Evolutionary conservation across 352 stramenopile species (phyloP), one percentile per base, ranked within the genome.

Genomic region (Globisporangium nunn): DNA sequence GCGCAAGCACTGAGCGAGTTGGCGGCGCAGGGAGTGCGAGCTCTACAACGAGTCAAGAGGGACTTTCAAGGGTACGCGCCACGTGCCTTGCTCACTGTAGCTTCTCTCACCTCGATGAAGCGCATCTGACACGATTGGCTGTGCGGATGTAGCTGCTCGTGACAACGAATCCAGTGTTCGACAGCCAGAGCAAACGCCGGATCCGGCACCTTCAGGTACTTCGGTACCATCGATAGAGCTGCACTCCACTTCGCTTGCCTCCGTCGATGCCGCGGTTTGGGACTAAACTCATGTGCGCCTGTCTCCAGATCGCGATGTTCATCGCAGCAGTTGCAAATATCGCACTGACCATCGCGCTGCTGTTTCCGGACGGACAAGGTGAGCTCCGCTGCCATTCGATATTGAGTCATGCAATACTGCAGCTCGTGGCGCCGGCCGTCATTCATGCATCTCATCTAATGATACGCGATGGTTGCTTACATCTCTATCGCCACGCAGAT

Each of bases 191-290:
- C 15, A 56, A 74, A 37, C 50, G 35, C 7, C 67, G 74, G 2
- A 57, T 83, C 33, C 75, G 64, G n/a, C 61, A 59, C 31, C 58
- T 81, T 1, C 64, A 80, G 71, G 71, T 80, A 47, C 15, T 3
- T 75, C 23, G 70, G 68, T 77, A 52, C 14, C 7, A 49, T 0
- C 8, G 6, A 43, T 28, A 29, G 4, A 44, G 23, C 23, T 23
- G 23, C 23, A 23, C 23, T 23, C 23, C 23, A 1, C 23, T 23
- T 23, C 23, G 23, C 1, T 29, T 12, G 5, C 30, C 17, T 44
- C 23, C 12, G 33, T 8, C 35, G 18, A 52, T 39, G 28, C 10
- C 28, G 18, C 23, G 23, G n/a, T 35, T 15, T n/a, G 44, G 41
- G 6, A 39, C 33, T 30, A 17, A 23, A 1, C 28, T 8, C 12